Evolutionary conservation across 331 rosid species (phyloP).

Genomic region (Stylosanthes scabra): DNA sequence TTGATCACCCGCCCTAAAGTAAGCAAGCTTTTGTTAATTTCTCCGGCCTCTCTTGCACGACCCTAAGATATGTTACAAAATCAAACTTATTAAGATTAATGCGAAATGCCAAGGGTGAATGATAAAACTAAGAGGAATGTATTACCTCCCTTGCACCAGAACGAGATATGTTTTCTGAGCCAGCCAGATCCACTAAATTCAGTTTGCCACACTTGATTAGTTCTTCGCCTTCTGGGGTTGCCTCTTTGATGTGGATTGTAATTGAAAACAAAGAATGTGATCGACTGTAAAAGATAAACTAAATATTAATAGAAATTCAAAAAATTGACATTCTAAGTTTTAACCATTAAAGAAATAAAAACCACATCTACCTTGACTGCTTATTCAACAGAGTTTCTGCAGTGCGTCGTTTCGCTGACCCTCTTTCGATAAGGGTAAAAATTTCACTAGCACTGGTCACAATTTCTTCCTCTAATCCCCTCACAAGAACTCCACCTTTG

Average conservation of each 20-base stretch:
- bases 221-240: slow-evolving; percentile 99
- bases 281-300: slow-evolving; percentile 66
- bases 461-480: slow-evolving; percentile 91
- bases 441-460: slow-evolving; percentile 88
- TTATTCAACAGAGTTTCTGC: slow-evolving; percentile 95
- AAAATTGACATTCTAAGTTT: neutral
- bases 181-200: slow-evolving; percentile 91
- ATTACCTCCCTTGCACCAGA: slow-evolving; percentile 94
- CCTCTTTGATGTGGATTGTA: slow-evolving; percentile 96
- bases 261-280: slow-evolving; percentile 96
- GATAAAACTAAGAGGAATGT: neutral
- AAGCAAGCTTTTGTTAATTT: slow-evolving; percentile 94
- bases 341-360: slow-evolving; percentile 11
- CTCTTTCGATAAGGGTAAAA: slow-evolving; percentile 76
- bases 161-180: slow-evolving; percentile 94
- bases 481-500: slow-evolving; percentile 93
- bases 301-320: neutral
- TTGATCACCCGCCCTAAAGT: slow-evolving; percentile 94
- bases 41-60: slow-evolving; percentile 98
- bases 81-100: neutral
- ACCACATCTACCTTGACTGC: slow-evolving; percentile 72
- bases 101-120: neutral
- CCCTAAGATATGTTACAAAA: slow-evolving; percentile 55
- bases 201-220: slow-evolving; percentile 95
- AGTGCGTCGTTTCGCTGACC: slow-evolving; percentile 92